Evolutionary conservation across 106 monocot species (phyloP).

Genomic region (Allium cepa): DNA sequence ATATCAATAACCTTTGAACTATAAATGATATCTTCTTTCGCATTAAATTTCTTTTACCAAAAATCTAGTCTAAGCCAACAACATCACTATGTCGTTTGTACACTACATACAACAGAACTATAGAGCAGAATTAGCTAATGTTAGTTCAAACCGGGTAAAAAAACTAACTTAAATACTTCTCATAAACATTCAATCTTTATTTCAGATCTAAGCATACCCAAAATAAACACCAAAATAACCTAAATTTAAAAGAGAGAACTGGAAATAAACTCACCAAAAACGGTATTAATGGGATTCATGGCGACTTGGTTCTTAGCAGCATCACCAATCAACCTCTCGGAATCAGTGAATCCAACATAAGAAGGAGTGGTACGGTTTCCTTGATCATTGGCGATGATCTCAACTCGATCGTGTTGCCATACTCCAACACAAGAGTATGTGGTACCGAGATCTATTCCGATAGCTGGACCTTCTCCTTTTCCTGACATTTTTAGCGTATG

Average conservation of each 20-base stretch:
- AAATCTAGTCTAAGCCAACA: too few species aligned
- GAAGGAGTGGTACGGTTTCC: slow-evolving; percentile 80
- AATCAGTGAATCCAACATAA: slow-evolving; percentile 68
- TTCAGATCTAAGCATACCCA: background rate
- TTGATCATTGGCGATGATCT: slow-evolving; percentile 88
- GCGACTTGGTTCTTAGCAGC: slow-evolving; percentile 37
- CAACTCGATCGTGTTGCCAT: slow-evolving; percentile 80
- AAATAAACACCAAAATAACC: background rate
- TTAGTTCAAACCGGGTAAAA: background rate
- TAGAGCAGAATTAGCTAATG: background rate
- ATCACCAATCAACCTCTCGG: slow-evolving; percentile 47
- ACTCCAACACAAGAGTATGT: slow-evolving; percentile 81
- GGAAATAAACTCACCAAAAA: slow-evolving; percentile 51
- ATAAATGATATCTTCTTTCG: too few species aligned
- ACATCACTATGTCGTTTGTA: too few species aligned
- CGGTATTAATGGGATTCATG: slow-evolving; percentile 81
- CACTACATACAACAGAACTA: background rate
- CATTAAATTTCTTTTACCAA: too few species aligned
- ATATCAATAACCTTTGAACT: too few species aligned
- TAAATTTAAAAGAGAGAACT: background rate
- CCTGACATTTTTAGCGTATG: slow-evolving; percentile 25
- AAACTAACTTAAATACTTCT: background rate
- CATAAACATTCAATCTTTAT: background rate
- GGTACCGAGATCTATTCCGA: slow-evolving; percentile 83
- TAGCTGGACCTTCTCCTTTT: slow-evolving; percentile 66